A percentile compares a stretch with the other conserved stretches of the same genome.
Evolutionary conservation across 768 basidiomycete species (phyloP).

Genomic region (Tremella yokohamensis): DNA sequence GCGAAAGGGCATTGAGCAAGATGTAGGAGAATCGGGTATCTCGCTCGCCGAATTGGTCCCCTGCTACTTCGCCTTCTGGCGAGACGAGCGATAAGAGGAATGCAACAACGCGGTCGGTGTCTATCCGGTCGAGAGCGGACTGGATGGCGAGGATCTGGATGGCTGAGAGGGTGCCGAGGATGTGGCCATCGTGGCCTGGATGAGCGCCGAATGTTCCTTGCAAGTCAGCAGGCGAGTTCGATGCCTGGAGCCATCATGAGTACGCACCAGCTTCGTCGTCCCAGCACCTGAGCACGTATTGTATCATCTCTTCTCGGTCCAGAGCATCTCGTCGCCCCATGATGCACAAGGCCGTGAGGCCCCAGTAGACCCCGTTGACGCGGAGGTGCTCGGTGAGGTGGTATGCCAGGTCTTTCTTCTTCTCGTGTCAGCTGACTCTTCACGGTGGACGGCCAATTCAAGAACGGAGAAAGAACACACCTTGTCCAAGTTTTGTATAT

Average conservation of each 20-base stretch:
- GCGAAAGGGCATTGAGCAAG: conserved; percentile 74
- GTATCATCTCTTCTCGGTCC: conserved; percentile 75
- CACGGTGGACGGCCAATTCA: not conserved
- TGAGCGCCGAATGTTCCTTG: conserved; percentile 82
- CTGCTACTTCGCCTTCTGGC: conserved; percentile 80
- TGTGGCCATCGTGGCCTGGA: conserved; percentile 86
- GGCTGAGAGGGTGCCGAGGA: conserved; percentile 80
- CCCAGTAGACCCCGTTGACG: conserved; percentile 97
- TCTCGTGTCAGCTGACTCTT: conserved; percentile 4
- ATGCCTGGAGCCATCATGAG: not conserved
- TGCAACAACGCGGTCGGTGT: conserved; percentile 64
- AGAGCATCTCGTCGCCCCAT: conserved; percentile 77
- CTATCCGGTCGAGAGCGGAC: conserved; percentile 68
- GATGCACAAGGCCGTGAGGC: conserved; percentile 75
- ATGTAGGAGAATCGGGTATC: conserved; percentile 90
- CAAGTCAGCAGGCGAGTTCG: not conserved
- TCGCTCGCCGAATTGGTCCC: conserved; percentile 84
- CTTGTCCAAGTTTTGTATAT: conserved; percentile 71
- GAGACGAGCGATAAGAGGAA: conserved; percentile 76
- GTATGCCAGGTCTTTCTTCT: conserved; percentile 77
- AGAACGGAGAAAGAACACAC: conserved; percentile 51
- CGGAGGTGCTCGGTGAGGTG: conserved; percentile 90
- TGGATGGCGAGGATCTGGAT: conserved; percentile 88
- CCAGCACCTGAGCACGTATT: conserved; percentile 92
- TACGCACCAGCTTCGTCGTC: conserved; percentile 74